A percentile compares a stretch with the other conserved stretches of the same genome.
Conservation (phyloP, 805 yeast genomes). For the Wickerhamomyces sydowiorum region DNA sequence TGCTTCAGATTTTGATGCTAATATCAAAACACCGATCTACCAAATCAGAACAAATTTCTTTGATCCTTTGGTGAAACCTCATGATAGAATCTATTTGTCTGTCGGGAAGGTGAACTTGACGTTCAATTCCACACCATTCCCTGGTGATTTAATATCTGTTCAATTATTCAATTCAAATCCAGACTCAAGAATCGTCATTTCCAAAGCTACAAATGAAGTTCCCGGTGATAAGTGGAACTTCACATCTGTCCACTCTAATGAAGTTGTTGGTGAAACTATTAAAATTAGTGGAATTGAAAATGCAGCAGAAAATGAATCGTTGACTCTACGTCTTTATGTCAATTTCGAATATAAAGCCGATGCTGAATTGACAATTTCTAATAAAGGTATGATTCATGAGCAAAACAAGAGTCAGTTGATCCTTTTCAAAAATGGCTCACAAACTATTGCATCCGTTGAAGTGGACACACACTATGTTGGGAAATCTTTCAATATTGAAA, state of each 20-base stretch:
- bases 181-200: constrained; percentile 45
- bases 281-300: constrained; percentile 54
- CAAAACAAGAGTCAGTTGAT: constrained; percentile 43
- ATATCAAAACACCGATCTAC: constrained; percentile 47
- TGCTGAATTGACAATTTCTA: constrained; percentile 45
- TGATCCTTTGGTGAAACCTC: constrained; percentile 54
- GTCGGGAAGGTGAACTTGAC: constrained; percentile 43
- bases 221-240: constrained; percentile 57
- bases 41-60: constrained; percentile 60
- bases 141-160: constrained; percentile 28
- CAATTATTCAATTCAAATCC: constrained; percentile 51
- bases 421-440: constrained; percentile 31
- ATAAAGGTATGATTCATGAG: constrained; percentile 41
- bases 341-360: constrained; percentile 62
- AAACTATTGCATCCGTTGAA: constrained; percentile 42
- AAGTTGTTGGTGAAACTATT: constrained; percentile 65
- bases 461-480: constrained; percentile 65
- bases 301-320: constrained; percentile 43
- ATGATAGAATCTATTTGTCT: constrained; percentile 56
- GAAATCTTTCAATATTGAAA: constrained; percentile 53
- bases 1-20: constrained; percentile 27
- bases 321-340: constrained; percentile 50
- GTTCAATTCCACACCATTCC: constrained; percentile 22
- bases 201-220: constrained; percentile 62
- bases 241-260: constrained; percentile 66